Evolutionary conservation across 163 green algal genomes (phyloP).

Genomic region (Scenedesmus sp.): DNA sequence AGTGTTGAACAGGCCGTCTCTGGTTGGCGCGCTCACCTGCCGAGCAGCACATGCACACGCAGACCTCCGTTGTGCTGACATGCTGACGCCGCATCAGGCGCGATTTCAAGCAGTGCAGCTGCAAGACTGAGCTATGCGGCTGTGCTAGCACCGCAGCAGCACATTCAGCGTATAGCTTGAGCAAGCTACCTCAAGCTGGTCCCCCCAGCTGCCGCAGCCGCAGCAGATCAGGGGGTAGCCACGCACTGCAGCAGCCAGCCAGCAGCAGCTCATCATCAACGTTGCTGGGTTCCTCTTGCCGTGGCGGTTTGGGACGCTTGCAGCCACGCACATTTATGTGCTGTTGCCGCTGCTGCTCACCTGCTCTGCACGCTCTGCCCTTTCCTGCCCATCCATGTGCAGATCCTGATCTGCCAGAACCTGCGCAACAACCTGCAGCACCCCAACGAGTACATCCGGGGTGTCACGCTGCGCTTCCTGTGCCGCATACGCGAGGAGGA

Average conservation of each 20-base stretch:
- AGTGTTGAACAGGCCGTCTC: neutral
- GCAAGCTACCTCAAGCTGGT: neutral
- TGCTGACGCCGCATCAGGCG: neutral
- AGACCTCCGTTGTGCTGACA: neutral
- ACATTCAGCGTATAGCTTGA: neutral
- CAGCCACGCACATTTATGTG: neutral
- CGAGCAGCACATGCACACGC: neutral
- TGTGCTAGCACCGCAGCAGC: neutral
- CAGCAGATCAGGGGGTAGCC: neutral
- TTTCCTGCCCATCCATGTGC: conserved; percentile 44
- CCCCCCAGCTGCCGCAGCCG: neutral
- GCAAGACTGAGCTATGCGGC: neutral
- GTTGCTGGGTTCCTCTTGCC: neutral
- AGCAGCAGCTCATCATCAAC: neutral
- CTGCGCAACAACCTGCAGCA: conserved; percentile 99
- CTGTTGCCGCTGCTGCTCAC: neutral
- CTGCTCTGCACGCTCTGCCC: neutral
- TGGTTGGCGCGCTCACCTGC: neutral
- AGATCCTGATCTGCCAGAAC: conserved; percentile 99
- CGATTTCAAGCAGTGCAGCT: neutral
- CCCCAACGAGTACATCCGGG: conserved; percentile 99
- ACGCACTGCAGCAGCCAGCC: neutral
- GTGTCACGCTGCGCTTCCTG: conserved; percentile 93
- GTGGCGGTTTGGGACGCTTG: neutral
- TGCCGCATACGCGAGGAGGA: conserved; percentile 94